Evolutionary conservation across 768 basidiomycete species (phyloP).

Genomic region (Baorangia bicolor): DNA sequence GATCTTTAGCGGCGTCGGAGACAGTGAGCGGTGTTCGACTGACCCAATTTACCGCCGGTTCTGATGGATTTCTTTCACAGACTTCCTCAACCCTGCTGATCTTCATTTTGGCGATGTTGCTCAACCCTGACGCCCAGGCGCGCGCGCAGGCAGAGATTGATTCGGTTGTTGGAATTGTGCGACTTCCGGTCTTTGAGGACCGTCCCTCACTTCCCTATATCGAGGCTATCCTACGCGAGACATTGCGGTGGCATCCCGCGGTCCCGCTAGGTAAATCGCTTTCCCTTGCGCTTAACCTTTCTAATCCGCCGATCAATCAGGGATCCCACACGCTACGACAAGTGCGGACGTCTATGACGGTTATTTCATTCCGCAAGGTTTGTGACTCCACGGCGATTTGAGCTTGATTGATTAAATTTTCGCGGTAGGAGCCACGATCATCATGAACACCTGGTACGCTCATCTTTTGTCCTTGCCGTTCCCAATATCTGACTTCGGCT

Average conservation of each 20-base stretch:
- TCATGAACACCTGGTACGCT: conserved; percentile 28
- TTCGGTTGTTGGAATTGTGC: conserved; percentile 27
- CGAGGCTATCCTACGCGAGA: conserved; percentile 34
- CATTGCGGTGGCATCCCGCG: conserved; percentile 36
- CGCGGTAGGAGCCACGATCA: conserved; percentile 26
- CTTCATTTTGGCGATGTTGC: conserved; percentile 38
- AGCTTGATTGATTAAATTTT: not conserved
- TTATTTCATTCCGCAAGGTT: conserved; percentile 58
- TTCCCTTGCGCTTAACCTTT: not conserved
- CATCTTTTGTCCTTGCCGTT: not conserved
- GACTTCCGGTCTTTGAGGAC: conserved; percentile 33
- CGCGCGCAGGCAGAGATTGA: conserved; percentile 41
- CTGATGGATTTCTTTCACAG: conserved; percentile 16
- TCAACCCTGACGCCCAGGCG: conserved; percentile 36
- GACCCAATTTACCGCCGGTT: not conserved
- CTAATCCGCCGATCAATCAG: conserved; percentile 11
- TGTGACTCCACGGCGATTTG: not conserved
- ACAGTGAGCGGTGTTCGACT: conserved; percentile 19
- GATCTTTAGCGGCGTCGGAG: conserved; percentile 26
- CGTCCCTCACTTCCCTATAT: conserved; percentile 26
- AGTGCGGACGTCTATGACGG: conserved; percentile 43
- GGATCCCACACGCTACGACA: conserved; percentile 36
- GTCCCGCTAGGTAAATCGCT: conserved; percentile 32
- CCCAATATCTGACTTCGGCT: not conserved
- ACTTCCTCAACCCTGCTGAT: conserved; percentile 31